Evolutionary conservation across 2,329 filamentous ascomycete genomes (phyloP).

Genomic region (Colletotrichum sp.): DNA sequence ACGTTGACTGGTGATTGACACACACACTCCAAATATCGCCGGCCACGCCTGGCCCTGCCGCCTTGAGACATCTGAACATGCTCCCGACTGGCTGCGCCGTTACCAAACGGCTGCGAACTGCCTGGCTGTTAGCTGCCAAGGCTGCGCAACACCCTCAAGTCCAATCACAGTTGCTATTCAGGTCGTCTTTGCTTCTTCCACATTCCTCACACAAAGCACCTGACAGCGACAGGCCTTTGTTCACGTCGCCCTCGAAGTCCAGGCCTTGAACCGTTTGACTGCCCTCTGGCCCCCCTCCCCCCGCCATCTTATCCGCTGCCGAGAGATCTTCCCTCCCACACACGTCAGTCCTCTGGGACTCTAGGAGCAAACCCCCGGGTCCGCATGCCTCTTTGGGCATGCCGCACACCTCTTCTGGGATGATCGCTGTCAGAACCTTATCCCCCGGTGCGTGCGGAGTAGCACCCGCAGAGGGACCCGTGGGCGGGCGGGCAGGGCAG

Average conservation of each 20-base stretch:
- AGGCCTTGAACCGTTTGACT: neutral
- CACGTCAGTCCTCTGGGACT: neutral
- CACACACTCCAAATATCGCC: neutral
- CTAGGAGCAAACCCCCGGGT: neutral
- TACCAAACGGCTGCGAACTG: neutral
- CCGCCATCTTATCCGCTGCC: neutral
- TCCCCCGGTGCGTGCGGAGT: neutral
- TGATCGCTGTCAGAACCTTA: slow-evolving; percentile 19
- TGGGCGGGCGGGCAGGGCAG: neutral
- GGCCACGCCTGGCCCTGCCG: slow-evolving; percentile 14
- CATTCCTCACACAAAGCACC: slow-evolving; percentile 6
- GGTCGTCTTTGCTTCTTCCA: neutral
- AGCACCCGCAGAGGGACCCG: neutral
- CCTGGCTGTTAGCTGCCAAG: neutral
- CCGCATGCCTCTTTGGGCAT: slow-evolving; percentile 11
- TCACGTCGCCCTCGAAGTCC: neutral
- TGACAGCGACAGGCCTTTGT: neutral
- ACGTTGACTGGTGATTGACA: neutral
- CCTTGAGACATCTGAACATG: neutral
- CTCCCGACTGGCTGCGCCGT: neutral
- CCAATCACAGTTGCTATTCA: neutral
- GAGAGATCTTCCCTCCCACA: neutral
- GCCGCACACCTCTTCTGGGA: slow-evolving; percentile 1
- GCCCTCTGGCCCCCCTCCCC: neutral
- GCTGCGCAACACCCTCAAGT: neutral